These are phyloP conservation scores for Juglanconis sp. DNA, from an alignment of 2,329 filamentous ascomycete species.

Conservation along the genomic window DNA sequence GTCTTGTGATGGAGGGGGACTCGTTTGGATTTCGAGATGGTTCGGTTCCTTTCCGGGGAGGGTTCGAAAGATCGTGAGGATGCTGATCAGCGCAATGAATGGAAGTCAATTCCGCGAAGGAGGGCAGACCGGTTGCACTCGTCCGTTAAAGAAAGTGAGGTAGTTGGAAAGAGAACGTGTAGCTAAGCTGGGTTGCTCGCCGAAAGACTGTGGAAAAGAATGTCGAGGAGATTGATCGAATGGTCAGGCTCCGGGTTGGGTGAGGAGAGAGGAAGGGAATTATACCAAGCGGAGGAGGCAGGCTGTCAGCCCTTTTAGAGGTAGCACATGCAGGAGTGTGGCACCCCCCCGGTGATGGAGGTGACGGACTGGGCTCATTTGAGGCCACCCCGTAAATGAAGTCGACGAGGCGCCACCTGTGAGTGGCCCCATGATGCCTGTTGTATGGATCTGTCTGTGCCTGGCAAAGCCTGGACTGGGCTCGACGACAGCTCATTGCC, in stretches of 20 bases:
- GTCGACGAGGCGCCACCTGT: slow-evolving; percentile 14
- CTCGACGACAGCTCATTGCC: not conserved
- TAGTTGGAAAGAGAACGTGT: slow-evolving; percentile 22
- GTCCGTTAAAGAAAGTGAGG: slow-evolving; percentile 26
- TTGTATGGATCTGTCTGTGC: not conserved
- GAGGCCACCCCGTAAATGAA: slow-evolving; percentile 15
- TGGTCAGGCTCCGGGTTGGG: slow-evolving; percentile 16
- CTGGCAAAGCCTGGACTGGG: not conserved
- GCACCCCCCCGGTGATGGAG: slow-evolving; percentile 3
- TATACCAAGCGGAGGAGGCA: slow-evolving; percentile 14
- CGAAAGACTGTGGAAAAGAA: slow-evolving; percentile 19
- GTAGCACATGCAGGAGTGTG: slow-evolving; percentile 15
- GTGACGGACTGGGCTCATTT: slow-evolving; percentile 17
- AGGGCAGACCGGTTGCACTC: slow-evolving; percentile 29
- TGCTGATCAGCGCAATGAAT: slow-evolving; percentile 23
- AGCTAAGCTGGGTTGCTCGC: slow-evolving; percentile 16
- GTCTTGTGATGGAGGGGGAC: slow-evolving; percentile 18
- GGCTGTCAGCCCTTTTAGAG: slow-evolving; percentile 17
- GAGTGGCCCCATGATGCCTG: slow-evolving; percentile 12
- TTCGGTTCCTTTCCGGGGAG: slow-evolving; percentile 13
- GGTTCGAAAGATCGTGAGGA: slow-evolving; percentile 15
- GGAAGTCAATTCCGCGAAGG: slow-evolving; percentile 31
- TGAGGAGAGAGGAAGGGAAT: slow-evolving; percentile 16
- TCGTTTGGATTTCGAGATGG: slow-evolving; percentile 15
- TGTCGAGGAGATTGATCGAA: slow-evolving; percentile 18